Evolutionary conservation across 345 rosid genomes (phyloP).

Genomic region (Brassica cretica): DNA sequence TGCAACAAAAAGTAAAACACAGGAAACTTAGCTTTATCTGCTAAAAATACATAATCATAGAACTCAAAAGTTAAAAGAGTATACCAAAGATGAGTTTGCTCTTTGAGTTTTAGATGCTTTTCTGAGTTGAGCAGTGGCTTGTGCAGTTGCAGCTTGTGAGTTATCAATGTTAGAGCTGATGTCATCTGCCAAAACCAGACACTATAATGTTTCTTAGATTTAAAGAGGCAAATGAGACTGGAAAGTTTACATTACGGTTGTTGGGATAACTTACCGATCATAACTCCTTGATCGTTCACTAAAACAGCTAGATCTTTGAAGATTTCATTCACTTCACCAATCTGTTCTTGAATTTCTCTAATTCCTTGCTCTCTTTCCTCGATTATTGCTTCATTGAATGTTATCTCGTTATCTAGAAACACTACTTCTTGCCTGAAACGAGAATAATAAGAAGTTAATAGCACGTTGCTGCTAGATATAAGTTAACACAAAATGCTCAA

Average conservation of each 20-base stretch:
- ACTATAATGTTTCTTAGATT: slow-evolving; percentile 6
- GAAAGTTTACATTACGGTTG: background rate
- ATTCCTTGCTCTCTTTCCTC: slow-evolving; percentile 80
- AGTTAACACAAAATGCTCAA: background rate
- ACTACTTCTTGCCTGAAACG: slow-evolving; percentile 56
- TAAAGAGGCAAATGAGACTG: background rate
- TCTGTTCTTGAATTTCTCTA: slow-evolving; percentile 68
- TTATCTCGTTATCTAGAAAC: slow-evolving; percentile 59
- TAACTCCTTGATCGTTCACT: slow-evolving; percentile 62
- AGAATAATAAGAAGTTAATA: background rate
- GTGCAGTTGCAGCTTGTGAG: slow-evolving; percentile 57
- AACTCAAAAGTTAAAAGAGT: background rate
- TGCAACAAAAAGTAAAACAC: slow-evolving; percentile 41
- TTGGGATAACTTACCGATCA: slow-evolving; percentile 51
- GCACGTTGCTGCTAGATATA: background rate
- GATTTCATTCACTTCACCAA: slow-evolving; percentile 69
- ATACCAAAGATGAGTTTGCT: slow-evolving; percentile 68
- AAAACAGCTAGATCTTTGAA: slow-evolving; percentile 69
- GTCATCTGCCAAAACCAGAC: slow-evolving; percentile 51
- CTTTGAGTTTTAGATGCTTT: slow-evolving; percentile 62
- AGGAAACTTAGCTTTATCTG: background rate
- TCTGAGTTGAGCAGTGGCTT: slow-evolving; percentile 55
- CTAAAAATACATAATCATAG: background rate
- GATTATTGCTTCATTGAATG: slow-evolving; percentile 68
- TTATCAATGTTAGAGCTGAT: slow-evolving; percentile 61